Evolutionary conservation across 2,329 filamentous ascomycete species (phyloP).

Genomic region (Phoma sp.): DNA sequence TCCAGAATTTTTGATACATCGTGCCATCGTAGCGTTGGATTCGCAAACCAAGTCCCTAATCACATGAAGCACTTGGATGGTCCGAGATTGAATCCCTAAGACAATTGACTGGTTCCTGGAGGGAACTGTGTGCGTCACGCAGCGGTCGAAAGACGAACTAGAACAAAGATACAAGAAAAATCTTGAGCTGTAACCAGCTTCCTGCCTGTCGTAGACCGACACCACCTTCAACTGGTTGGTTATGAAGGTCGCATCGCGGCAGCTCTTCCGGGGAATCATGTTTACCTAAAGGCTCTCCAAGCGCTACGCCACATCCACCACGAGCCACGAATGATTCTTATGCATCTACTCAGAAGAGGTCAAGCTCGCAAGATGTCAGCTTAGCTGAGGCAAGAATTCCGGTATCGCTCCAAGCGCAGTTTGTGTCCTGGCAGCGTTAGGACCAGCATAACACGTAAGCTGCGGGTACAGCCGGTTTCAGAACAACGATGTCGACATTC

Average conservation of each 20-base stretch:
- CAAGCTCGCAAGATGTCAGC: neutral
- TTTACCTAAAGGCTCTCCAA: neutral
- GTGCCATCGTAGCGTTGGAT: neutral
- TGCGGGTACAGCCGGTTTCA: conserved; percentile 17
- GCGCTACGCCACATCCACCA: conserved; percentile 5
- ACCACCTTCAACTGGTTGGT: neutral
- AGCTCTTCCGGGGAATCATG: neutral
- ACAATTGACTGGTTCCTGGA: neutral
- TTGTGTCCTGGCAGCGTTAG: conserved; percentile 1
- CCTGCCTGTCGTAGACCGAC: neutral
- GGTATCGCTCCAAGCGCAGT: neutral
- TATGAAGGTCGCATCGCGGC: neutral
- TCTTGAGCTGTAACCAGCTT: neutral
- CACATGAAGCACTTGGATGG: neutral
- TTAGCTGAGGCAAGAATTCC: neutral
- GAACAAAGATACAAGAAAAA: too few relatives aligned
- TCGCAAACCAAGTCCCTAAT: neutral
- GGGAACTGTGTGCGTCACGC: neutral
- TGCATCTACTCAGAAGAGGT: neutral
- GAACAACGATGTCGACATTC: conserved; percentile 3
- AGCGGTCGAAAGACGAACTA: neutral
- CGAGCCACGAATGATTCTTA: conserved; percentile 2
- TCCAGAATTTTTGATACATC: neutral
- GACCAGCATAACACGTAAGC: conserved; percentile 13
- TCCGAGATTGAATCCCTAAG: neutral